phyloP scores from a whole-genome alignment of 2,329 filamentous ascomycete species.

The Ustilaginoidea virens region DNA sequence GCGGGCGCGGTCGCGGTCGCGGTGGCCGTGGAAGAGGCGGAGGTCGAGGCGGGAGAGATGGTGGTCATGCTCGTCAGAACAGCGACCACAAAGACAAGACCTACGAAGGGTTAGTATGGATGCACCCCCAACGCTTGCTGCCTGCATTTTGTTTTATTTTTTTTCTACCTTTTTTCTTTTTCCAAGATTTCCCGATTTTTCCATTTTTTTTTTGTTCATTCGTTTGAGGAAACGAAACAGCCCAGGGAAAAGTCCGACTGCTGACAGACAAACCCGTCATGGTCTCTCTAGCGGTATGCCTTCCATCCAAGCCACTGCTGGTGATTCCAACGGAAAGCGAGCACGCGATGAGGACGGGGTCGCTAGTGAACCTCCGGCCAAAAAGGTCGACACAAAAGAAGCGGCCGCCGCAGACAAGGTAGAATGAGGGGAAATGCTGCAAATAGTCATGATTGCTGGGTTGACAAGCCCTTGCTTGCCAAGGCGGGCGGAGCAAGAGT shows the following conservation, averaged over 20 bases:
- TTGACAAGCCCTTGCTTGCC: too few species aligned
- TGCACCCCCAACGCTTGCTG: too few species aligned
- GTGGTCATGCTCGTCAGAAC: constrained; percentile 15
- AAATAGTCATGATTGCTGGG: too few species aligned
- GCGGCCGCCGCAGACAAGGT: constrained; percentile 8
- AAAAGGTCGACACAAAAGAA: constrained; percentile 45
- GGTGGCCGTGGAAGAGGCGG: constrained; percentile 26
- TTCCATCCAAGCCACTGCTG: constrained; percentile 29
- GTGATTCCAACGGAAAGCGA: constrained; percentile 34
- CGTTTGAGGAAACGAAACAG: constrained; percentile 8
- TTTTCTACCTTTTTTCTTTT: too few species aligned
- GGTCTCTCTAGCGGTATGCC: constrained; percentile 15
- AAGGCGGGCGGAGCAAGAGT: too few species aligned
- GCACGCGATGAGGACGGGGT: constrained; percentile 33
- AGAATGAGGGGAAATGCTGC: too few species aligned
- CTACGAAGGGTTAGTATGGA: constrained; percentile 17
- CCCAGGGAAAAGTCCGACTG: too few species aligned
- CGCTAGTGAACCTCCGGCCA: constrained; percentile 33
- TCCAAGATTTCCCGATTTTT: too few species aligned
- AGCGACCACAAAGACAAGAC: constrained; percentile 13
- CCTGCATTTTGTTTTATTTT: too few species aligned
- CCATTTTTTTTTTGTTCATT: too few species aligned
- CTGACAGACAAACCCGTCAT: too few species aligned
- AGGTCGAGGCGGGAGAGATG: constrained; percentile 26
- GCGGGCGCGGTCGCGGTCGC: constrained; percentile 26